phyloP scores from a whole-genome alignment of 257 asterid genomes.

The Asclepias syriaca region DNA sequence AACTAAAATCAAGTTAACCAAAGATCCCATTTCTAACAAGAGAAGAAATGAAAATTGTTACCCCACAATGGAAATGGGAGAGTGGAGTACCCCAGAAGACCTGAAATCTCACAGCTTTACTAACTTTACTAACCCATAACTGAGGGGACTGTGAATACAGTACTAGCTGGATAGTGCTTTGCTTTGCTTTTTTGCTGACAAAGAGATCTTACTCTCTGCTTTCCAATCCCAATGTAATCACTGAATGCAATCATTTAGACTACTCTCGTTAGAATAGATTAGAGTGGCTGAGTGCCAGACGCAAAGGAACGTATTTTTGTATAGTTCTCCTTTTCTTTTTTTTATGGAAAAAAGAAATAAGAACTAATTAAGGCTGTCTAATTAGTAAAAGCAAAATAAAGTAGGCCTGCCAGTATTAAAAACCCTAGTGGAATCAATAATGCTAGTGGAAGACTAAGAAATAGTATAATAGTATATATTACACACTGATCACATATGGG shows the following conservation, averaged over 20 bases:
- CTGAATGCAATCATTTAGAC: constrained; percentile 12
- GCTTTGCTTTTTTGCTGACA: constrained; percentile 13
- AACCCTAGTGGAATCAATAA: not conserved
- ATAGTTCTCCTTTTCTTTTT: constrained; percentile 1
- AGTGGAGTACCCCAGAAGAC: not conserved
- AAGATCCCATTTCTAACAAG: not conserved
- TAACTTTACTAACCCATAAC: not conserved
- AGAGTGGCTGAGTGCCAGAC: constrained; percentile 19
- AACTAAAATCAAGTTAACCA: not conserved
- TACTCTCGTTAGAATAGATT: not conserved
- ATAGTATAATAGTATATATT: not conserved
- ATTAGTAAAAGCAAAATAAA: not conserved
- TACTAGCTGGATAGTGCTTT: not conserved
- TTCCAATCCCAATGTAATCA: constrained; percentile 16
- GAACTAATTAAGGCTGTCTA: constrained; percentile 8
- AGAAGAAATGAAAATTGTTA: not conserved
- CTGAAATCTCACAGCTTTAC: constrained; percentile 1
- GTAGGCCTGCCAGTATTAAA: constrained; percentile 13
- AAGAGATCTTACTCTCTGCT: not conserved
- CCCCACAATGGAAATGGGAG: not conserved
- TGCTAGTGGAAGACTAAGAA: not conserved
- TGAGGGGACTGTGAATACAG: not conserved
- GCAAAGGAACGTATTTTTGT: not conserved
- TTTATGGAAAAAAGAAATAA: not conserved
- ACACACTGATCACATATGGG: not conserved